phyloP scores from a whole-genome alignment of 2,329 filamentous ascomycete species.

The Phoma herbarum region DNA sequence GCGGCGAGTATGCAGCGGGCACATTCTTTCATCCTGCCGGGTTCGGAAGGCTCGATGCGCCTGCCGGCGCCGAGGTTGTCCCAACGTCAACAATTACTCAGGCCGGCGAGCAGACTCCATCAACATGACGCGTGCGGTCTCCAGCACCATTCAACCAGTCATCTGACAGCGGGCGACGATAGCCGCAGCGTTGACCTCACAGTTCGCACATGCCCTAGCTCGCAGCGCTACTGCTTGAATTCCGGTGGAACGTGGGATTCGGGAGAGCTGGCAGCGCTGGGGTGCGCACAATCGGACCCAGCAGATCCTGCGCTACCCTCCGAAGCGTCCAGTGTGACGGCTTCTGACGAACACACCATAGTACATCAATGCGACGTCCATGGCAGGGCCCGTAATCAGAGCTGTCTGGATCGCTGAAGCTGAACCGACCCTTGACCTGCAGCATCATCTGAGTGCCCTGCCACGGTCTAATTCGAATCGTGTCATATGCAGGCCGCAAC shows the following conservation, averaged over 20 bases:
- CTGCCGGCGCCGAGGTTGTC: slow-evolving; percentile 24
- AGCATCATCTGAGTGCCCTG: slow-evolving; percentile 4
- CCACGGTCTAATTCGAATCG: slow-evolving; percentile 8
- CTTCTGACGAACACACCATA: slow-evolving; percentile 8
- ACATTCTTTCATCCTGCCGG: slow-evolving; percentile 12
- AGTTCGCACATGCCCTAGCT: slow-evolving; percentile 7
- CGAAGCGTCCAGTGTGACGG: slow-evolving; percentile 3
- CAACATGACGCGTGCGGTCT: slow-evolving; percentile 19
- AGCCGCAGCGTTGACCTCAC: slow-evolving; percentile 15
- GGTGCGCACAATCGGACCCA: slow-evolving; percentile 23
- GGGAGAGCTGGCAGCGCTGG: slow-evolving; percentile 25
- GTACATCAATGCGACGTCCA: slow-evolving; percentile 4
- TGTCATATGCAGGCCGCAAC: slow-evolving; percentile 6
- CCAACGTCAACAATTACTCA: slow-evolving; percentile 16
- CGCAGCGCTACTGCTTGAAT: slow-evolving; percentile 7
- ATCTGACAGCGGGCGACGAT: slow-evolving; percentile 14
- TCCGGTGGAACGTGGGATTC: slow-evolving; percentile 29
- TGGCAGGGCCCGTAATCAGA: slow-evolving; percentile 3
- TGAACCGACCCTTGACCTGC: slow-evolving; percentile 10
- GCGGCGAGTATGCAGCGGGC: slow-evolving; percentile 12
- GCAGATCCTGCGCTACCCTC: slow-evolving; percentile 20
- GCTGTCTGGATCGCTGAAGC: slow-evolving; percentile 7
- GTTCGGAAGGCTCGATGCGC: slow-evolving; percentile 14
- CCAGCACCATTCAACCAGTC: slow-evolving; percentile 11
- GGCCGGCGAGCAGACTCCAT: slow-evolving; percentile 5